phyloP scores from a whole-genome alignment of 179 eudicot species.

The Spinacia oleracea region DNA sequence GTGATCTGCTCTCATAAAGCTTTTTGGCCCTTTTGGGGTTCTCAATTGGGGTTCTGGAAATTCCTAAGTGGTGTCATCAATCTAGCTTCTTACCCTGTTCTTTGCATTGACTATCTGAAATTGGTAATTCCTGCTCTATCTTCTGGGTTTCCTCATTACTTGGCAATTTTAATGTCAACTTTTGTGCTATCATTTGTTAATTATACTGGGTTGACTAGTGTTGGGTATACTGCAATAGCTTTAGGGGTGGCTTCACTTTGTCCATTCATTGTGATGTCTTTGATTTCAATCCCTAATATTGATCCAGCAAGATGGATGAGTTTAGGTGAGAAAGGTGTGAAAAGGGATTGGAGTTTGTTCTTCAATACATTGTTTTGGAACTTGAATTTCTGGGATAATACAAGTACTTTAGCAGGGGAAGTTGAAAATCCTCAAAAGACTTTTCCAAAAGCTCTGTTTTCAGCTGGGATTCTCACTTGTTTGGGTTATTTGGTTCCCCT shows the following conservation, averaged over 20 bases:
- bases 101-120: slow-evolving; percentile 42
- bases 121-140: slow-evolving; percentile 32
- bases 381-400: slow-evolving; percentile 75
- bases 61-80: slow-evolving; percentile 40
- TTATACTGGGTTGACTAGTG: slow-evolving; percentile 57
- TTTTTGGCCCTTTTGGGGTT: slow-evolving; percentile 44
- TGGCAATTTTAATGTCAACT: slow-evolving; percentile 42
- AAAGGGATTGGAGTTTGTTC: slow-evolving; percentile 55
- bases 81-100: slow-evolving; percentile 38
- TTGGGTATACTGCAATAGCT: slow-evolving; percentile 56
- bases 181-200: slow-evolving; percentile 45
- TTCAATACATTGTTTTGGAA: slow-evolving; percentile 75
- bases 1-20: slow-evolving; percentile 37
- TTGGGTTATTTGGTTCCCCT: slow-evolving; percentile 61
- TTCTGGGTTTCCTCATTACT: slow-evolving; percentile 33
- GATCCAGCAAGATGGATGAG: slow-evolving; percentile 47
- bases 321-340: slow-evolving; percentile 39
- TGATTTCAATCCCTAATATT: slow-evolving; percentile 50
- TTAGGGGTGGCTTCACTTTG: slow-evolving; percentile 50
- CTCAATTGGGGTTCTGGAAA: slow-evolving; percentile 38
- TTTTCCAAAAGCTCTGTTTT: slow-evolving; percentile 52
- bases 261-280: slow-evolving; percentile 55
- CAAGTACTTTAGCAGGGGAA: slow-evolving; percentile 75
- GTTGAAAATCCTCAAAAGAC: slow-evolving; percentile 65
- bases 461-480: slow-evolving; percentile 56